phyloP scores from a whole-genome alignment of 169 alveolate species.

The Eimeria maxima region DNA sequence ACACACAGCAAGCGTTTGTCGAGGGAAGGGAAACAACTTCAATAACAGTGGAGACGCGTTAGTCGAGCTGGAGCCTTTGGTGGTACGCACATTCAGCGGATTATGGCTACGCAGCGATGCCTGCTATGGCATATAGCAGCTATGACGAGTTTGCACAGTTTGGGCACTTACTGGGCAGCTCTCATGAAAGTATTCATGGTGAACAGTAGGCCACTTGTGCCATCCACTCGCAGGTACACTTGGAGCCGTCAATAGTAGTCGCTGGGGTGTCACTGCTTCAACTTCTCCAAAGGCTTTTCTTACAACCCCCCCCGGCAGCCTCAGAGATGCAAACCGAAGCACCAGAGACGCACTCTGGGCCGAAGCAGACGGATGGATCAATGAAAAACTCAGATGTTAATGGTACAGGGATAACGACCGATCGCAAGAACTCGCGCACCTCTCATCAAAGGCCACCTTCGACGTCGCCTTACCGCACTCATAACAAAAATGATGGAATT shows the following conservation, averaged over 20 bases:
- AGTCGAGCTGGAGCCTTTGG: conserved; percentile 57
- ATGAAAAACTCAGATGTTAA: not conserved
- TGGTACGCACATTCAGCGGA: conserved; percentile 1
- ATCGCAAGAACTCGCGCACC: not conserved
- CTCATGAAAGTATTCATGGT: not conserved
- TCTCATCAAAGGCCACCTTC: not conserved
- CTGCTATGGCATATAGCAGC: not conserved
- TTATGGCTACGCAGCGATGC: not conserved
- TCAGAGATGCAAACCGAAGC: not conserved
- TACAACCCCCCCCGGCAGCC: not conserved
- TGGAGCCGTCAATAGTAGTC: conserved; percentile 28
- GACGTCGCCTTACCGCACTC: not conserved
- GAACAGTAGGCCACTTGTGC: not conserved
- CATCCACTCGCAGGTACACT: conserved; percentile 46
- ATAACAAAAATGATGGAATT: not conserved
- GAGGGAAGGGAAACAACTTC: not conserved
- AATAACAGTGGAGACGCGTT: not conserved
- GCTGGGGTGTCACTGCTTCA: conserved; percentile 40
- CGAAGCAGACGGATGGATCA: not conserved
- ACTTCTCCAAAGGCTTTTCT: not conserved
- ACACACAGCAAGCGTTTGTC: not conserved
- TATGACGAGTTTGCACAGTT: not conserved
- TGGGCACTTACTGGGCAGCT: not conserved
- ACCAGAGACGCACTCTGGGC: not conserved
- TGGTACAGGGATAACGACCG: not conserved